Conservation (phyloP, 371 early-diverging fungal species). For the Entomophthora muscae region DNA sequence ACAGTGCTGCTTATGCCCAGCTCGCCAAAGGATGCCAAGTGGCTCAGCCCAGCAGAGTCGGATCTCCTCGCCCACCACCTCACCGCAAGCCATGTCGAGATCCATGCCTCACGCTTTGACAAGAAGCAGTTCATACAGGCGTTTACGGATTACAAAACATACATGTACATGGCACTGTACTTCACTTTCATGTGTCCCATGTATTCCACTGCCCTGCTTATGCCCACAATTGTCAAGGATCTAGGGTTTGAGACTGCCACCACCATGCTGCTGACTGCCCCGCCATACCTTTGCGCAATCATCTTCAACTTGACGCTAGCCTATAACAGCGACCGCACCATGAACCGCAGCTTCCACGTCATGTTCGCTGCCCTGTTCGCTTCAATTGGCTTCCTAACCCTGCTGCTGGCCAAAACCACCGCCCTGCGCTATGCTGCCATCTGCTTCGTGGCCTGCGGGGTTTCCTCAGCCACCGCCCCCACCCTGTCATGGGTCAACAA, state of each 20-base stretch:
- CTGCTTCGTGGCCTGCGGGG: not conserved
- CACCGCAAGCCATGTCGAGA: constrained; percentile 13
- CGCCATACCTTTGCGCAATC: constrained; percentile 20
- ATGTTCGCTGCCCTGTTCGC: constrained; percentile 35
- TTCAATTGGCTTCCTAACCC: constrained; percentile 39
- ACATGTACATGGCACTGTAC: constrained; percentile 19
- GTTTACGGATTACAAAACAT: constrained; percentile 23
- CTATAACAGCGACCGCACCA: not conserved
- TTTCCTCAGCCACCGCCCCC: not conserved
- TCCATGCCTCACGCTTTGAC: constrained; percentile 18
- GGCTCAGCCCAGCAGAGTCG: constrained; percentile 26
- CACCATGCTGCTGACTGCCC: constrained; percentile 23
- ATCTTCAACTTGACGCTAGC: constrained; percentile 28
- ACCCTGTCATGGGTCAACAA: constrained; percentile 19
- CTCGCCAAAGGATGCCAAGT: constrained; percentile 28
- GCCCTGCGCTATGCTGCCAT: constrained; percentile 7
- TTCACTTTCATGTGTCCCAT: constrained; percentile 19
- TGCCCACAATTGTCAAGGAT: constrained; percentile 30
- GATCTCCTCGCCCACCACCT: constrained; percentile 27
- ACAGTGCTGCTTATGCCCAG: constrained; percentile 30
- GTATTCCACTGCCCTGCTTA: constrained; percentile 26
- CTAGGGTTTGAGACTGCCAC: constrained; percentile 16
- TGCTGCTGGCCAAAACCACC: constrained; percentile 22
- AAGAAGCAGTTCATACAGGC: constrained; percentile 19
- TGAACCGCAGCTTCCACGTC: constrained; percentile 1